Evolutionary conservation across 2,329 filamentous ascomycete species (phyloP).

Genomic region (Hypoxylon sp.): DNA sequence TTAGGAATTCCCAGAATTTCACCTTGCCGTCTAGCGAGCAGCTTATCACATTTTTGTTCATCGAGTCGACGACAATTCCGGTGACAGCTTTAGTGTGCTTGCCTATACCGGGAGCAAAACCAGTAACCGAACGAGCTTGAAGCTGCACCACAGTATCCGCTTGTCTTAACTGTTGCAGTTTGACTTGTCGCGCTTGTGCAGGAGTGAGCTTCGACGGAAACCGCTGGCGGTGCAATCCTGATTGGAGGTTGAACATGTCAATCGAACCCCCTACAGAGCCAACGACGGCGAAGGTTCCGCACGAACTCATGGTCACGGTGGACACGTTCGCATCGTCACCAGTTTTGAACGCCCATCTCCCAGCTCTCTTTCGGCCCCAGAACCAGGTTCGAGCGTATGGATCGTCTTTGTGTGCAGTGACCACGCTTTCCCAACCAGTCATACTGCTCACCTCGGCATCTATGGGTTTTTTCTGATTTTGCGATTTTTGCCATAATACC

Average conservation of each 20-base stretch:
- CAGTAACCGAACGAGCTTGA: slow-evolving; percentile 54
- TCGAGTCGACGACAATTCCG: slow-evolving; percentile 85
- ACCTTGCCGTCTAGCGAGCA: slow-evolving; percentile 90
- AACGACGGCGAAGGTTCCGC: slow-evolving; percentile 91
- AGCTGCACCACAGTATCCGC: slow-evolving; percentile 65
- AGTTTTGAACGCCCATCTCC: slow-evolving; percentile 91
- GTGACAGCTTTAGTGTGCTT: slow-evolving; percentile 86
- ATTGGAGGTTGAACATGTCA: slow-evolving; percentile 97
- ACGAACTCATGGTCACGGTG: slow-evolving; percentile 87
- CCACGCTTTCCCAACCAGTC: slow-evolving; percentile 96
- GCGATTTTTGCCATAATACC: slow-evolving; percentile 83
- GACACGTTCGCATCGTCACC: slow-evolving; percentile 83
- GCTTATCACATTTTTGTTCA: slow-evolving; percentile 86
- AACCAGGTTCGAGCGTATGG: slow-evolving; percentile 93
- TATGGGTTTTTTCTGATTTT: slow-evolving; percentile 66
- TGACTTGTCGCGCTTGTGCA: slow-evolving; percentile 79
- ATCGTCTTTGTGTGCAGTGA: slow-evolving; percentile 90
- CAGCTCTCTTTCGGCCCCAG: slow-evolving; percentile 93
- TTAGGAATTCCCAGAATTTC: slow-evolving; percentile 98
- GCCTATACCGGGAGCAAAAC: slow-evolving; percentile 64
- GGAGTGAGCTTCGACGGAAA: slow-evolving; percentile 84
- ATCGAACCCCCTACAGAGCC: slow-evolving; percentile 85
- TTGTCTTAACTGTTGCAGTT: slow-evolving; percentile 68
- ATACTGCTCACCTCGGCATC: slow-evolving; percentile 77
- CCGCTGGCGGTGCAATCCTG: slow-evolving; percentile 84